phyloP scores from a whole-genome alignment of 495 filamentous ascomycete species.

The Xylaria grammica region DNA sequence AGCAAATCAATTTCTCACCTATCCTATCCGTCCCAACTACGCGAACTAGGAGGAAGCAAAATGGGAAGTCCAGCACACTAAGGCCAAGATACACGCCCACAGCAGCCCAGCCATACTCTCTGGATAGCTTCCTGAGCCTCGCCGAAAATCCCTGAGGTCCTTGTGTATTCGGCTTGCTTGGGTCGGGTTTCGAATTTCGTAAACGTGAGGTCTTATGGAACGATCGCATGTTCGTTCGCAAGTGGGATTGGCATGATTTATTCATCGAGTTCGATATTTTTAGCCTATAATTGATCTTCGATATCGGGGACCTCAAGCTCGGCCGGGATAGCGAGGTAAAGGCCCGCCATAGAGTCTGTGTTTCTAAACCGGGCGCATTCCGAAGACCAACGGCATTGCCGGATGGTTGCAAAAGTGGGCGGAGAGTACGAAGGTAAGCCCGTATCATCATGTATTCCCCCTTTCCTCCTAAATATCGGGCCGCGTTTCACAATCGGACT shows the following conservation, averaged over 20 bases:
- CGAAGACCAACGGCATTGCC: slow-evolving; percentile 25
- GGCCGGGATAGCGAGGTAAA: slow-evolving; percentile 27
- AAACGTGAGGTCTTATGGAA: slow-evolving; percentile 37
- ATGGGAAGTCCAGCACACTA: slow-evolving; percentile 88
- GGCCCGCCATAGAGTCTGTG: slow-evolving; percentile 26
- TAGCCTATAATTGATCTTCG: slow-evolving; percentile 18
- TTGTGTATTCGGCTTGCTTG: slow-evolving; percentile 26
- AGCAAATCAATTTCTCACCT: slow-evolving; percentile 58
- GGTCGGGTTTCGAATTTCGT: slow-evolving; percentile 31
- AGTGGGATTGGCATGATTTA: slow-evolving; percentile 7
- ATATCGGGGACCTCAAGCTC: not conserved
- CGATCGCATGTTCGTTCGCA: slow-evolving; percentile 31
- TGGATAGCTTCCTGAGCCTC: slow-evolving; percentile 78
- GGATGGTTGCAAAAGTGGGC: slow-evolving; percentile 24
- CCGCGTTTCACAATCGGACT: not conserved
- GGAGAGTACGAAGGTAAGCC: slow-evolving; percentile 27
- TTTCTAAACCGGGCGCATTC: slow-evolving; percentile 27
- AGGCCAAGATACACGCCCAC: slow-evolving; percentile 87
- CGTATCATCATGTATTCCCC: slow-evolving; percentile 27
- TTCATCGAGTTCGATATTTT: slow-evolving; percentile 1
- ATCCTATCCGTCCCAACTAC: slow-evolving; percentile 84
- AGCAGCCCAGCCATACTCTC: slow-evolving; percentile 94
- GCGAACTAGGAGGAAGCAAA: slow-evolving; percentile 89
- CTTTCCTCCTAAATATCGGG: slow-evolving; percentile 3
- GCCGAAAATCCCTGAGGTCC: slow-evolving; percentile 65